Base-by-base conservation (phyloP, 495 filamentous ascomycete species). In the Cladorrhinum samala region DNA sequence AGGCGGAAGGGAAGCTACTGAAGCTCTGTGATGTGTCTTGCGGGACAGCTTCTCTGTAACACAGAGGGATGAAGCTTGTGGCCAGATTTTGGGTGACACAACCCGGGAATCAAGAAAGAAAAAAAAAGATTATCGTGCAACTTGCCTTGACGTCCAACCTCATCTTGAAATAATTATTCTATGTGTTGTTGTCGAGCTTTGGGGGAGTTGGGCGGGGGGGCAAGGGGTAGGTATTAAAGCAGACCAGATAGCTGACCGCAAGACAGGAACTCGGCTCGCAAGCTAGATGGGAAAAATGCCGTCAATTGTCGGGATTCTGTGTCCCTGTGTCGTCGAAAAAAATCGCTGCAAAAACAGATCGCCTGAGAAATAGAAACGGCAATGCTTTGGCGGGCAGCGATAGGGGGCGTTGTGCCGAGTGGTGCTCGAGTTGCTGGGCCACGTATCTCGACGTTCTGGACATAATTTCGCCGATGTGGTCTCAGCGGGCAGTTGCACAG, bases 111-210 rank as follows among this genome's bases (percentile, higher is more conserved):
- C 25, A 14, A 47, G 45, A 17, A 33, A 40, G 49, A 13, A 50
- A 37, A 27, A 39, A 50, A 45, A 40, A 50, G n/a, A n/a, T n/a
- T n/a, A n/a, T n/a, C 40, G 50, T 42, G 52, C 58, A 51, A 74
- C 84, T 63, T 79, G 89, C 89, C 87, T 95, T 94, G 40, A 94
- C 83, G 72, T 95, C 89, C 69, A 95, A 78, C 72, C 85, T 85
- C 90, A 93, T 94, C 60, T 70, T 89, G 76, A 70, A 43, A 52
- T 19, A 55, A 37, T 11, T 44, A 20, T 14, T 46, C 11, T 46
- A 20, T 27, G 23, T 17, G 13, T 39, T 20, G 47, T n/a, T 17
- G 14, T 52, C 46, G 52, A 55, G 46, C 46, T 64, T 50, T 41
- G 25, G 42, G 8, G 37, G 65, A 56, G 53, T 67, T 55, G 47